phyloP scores from a whole-genome alignment of 169 alveolate species.

The Plasmodium coatneyi region DNA sequence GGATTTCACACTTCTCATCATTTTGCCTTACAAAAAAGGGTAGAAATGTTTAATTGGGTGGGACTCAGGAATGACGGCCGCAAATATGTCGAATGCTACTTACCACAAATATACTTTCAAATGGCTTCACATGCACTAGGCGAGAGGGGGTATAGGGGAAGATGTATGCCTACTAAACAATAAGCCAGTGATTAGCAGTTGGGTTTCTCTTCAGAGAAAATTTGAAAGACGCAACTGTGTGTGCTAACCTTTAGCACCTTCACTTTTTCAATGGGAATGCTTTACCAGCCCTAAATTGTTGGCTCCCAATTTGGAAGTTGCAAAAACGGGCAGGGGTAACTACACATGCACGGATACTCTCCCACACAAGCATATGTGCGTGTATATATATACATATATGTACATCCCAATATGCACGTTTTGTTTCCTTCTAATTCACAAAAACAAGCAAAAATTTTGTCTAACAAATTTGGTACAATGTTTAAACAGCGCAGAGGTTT shows the following conservation, averaged over 20 bases:
- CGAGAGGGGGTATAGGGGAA: not conserved
- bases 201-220: not conserved
- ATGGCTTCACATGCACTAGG: not conserved
- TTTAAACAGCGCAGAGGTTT: too few relatives aligned
- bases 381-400: not conserved
- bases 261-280: not conserved
- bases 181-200: not conserved
- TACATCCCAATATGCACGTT: not conserved
- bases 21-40: not conserved
- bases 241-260: not conserved
- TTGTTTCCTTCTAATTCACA: not conserved
- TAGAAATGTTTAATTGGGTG: not conserved
- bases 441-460: not conserved
- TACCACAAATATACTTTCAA: not conserved
- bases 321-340: not conserved
- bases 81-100: not conserved
- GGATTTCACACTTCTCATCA: not conserved
- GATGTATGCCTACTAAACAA: not conserved
- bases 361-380: not conserved
- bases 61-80: not conserved
- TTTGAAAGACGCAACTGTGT: not conserved
- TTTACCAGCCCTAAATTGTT: not conserved
- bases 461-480: not conserved
- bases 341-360: not conserved
- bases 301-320: slow-evolving; percentile 9